Conservation (phyloP, 2,329 filamentous ascomycete genomes). For the Xylariomycetidae sp. region DNA sequence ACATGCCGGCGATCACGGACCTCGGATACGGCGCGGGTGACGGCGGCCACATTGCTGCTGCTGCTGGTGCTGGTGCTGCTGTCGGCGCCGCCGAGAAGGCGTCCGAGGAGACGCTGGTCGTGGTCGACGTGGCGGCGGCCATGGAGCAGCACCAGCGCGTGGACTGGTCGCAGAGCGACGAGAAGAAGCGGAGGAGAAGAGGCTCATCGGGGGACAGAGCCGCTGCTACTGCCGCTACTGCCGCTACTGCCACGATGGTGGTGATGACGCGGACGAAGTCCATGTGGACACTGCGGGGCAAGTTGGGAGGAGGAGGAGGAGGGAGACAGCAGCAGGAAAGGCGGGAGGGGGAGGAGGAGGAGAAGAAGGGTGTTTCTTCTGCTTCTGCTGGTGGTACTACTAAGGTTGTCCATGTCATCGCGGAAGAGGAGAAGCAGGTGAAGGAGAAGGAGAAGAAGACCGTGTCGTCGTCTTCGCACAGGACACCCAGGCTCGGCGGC, state of each 20-base stretch:
- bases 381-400: too few species aligned
- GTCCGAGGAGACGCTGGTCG: slow-evolving; percentile 21
- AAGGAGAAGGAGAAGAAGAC: background rate
- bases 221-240: slow-evolving; percentile 1
- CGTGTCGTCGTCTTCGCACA: too few species aligned
- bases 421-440: background rate
- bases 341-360: background rate
- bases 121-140: slow-evolving; percentile 6
- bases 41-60: too few species aligned
- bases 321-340: background rate
- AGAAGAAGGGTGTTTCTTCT: background rate
- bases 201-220: slow-evolving; percentile 9
- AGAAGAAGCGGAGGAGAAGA: slow-evolving; percentile 24
- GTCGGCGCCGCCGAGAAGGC: slow-evolving; percentile 9
- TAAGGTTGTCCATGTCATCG: too few species aligned
- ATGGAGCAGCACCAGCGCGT: slow-evolving; percentile 24
- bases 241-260: too few species aligned
- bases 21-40: too few species aligned
- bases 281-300: slow-evolving; percentile 43
- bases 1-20: too few species aligned
- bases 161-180: slow-evolving; percentile 58
- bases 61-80: background rate
- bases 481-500: too few species aligned
- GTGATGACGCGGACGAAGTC: slow-evolving; percentile 42
- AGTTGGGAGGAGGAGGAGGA: slow-evolving; percentile 23